Base-by-base conservation (phyloP, 805 yeast species). In the Cyberlindnera veronae region DNA sequence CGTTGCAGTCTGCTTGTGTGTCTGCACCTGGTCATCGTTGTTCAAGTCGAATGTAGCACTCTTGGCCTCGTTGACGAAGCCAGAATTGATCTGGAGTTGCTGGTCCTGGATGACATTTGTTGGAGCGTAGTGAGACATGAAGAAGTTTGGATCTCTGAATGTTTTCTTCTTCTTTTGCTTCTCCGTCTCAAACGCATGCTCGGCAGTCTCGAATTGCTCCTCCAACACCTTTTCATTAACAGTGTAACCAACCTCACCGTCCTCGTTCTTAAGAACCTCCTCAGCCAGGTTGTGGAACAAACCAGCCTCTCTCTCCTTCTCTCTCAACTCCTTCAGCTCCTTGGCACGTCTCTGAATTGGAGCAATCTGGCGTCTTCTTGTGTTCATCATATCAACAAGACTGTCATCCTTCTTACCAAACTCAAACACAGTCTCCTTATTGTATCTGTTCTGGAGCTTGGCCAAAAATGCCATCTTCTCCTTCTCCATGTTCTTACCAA, bases 371-470 rank as follows among this genome's bases (percentile, higher is more conserved):
- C 72, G 73, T 60, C 99, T 74, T 69, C 98, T 72, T 45, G 79
- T 78, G 48, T 80, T 74, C 99, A 93, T 93, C 57, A 93, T 71
- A 39, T 81, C 82, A 29, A 85, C 82, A 57, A 88, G 70, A 48
- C 82, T 82, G 49, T 81, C 86, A 36, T 71, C 73, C 37, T 72
- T 68, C 54, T 81, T 77, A 45, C 80, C 76, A 62, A 89, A 84
- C 62, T 93, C 99, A 60, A 93, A 93, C 4, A 93, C 97, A 0
- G 99, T 93, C 59, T 93, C 98, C 54, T 86, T 83, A 36, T 78
- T 69, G 31, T 69, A 61, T 57, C 96, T 72, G 50, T 85, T 74
- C 44, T 78, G 77, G 45, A 93, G 67, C 53, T 79, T 79, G 5
- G 78, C 84, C 49, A 93, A 71, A 54, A 93, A 81, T 30, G 64